A percentile compares a stretch with the other conserved stretches of the same genome.
These are phyloP conservation scores for Viola odorata DNA, from an alignment of 345 rosid species.

Conservation along the genomic window DNA sequence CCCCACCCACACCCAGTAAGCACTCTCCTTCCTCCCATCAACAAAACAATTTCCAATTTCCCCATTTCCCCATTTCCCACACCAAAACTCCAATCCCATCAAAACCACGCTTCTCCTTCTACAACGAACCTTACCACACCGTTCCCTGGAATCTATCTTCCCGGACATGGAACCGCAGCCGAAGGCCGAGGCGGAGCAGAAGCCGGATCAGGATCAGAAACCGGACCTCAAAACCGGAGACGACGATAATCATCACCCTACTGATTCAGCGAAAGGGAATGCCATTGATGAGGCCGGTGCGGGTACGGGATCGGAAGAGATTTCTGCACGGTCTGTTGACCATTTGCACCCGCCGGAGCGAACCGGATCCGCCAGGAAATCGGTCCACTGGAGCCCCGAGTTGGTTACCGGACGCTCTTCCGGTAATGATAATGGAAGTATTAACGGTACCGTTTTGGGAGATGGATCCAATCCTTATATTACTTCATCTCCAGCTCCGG, in stretches of 20 bases:
- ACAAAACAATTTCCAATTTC: too few species aligned
- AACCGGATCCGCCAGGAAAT: slow-evolving; percentile 42
- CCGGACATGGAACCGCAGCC: slow-evolving; percentile 16
- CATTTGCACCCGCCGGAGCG: slow-evolving; percentile 23
- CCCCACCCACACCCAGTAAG: slow-evolving; percentile 13
- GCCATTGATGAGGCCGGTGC: neutral
- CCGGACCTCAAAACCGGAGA: slow-evolving; percentile 22
- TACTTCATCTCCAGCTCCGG: slow-evolving; percentile 31
- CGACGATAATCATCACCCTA: neutral
- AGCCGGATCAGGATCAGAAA: slow-evolving; percentile 14
- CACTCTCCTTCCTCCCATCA: too few species aligned
- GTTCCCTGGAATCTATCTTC: neutral
- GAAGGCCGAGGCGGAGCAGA: slow-evolving; percentile 10
- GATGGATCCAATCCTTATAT: slow-evolving; percentile 50
- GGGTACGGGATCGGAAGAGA: slow-evolving; percentile 19
- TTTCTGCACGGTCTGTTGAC: neutral
- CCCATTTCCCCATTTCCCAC: slow-evolving; percentile 2
- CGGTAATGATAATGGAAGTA: neutral
- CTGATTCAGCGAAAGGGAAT: slow-evolving; percentile 21
- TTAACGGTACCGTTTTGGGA: neutral
- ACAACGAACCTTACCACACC: neutral
- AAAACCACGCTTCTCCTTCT: neutral
- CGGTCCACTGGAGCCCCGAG: slow-evolving; percentile 72
- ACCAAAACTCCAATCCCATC: too few species aligned
- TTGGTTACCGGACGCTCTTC: slow-evolving; percentile 45